These are phyloP conservation scores for Ehretia macrophylla DNA, from an alignment of 257 asterid species.

Conservation along the genomic window DNA sequence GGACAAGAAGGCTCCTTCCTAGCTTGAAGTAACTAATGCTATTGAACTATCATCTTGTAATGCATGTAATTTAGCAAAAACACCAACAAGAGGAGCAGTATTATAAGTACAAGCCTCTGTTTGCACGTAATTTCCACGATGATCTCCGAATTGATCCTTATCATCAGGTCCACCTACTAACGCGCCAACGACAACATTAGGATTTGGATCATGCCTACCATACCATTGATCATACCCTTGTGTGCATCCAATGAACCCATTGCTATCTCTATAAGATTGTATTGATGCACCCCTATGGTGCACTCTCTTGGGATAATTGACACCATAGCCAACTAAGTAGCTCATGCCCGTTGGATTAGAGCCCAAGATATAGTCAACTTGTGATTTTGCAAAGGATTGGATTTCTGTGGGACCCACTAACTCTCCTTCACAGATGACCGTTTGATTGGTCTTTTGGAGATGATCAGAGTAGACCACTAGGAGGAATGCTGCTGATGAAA, in stretches of 20 bases:
- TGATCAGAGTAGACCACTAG: slow-evolving; percentile 58
- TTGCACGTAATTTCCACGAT: slow-evolving; percentile 65
- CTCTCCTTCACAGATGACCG: slow-evolving; percentile 34
- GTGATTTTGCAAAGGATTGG: slow-evolving; percentile 50
- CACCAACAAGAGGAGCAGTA: slow-evolving; percentile 75
- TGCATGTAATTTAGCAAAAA: slow-evolving; percentile 52
- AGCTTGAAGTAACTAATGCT: slow-evolving; percentile 34
- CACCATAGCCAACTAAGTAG: slow-evolving; percentile 78
- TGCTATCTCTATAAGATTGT: slow-evolving; percentile 42
- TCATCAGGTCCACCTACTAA: slow-evolving; percentile 77
- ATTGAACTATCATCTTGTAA: slow-evolving; percentile 10
- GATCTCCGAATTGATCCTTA: slow-evolving; percentile 51
- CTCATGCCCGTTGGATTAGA: slow-evolving; percentile 67
- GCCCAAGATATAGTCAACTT: slow-evolving; percentile 72
- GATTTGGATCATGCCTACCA: slow-evolving; percentile 51
- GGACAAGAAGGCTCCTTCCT: slow-evolving; percentile 11
- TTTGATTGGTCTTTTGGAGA: slow-evolving; percentile 45
- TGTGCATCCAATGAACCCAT: slow-evolving; percentile 68
- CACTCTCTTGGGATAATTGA: slow-evolving; percentile 49
- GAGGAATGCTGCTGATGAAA: slow-evolving; percentile 48
- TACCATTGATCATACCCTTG: slow-evolving; percentile 78
- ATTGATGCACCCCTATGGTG: slow-evolving; percentile 87
- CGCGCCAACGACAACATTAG: slow-evolving; percentile 63
- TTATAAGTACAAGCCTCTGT: slow-evolving; percentile 92
- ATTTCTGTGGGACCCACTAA: slow-evolving; percentile 39